Evolutionary conservation across 2,329 filamentous ascomycete genomes (phyloP).

Genomic region (Myriangium duriaei): DNA sequence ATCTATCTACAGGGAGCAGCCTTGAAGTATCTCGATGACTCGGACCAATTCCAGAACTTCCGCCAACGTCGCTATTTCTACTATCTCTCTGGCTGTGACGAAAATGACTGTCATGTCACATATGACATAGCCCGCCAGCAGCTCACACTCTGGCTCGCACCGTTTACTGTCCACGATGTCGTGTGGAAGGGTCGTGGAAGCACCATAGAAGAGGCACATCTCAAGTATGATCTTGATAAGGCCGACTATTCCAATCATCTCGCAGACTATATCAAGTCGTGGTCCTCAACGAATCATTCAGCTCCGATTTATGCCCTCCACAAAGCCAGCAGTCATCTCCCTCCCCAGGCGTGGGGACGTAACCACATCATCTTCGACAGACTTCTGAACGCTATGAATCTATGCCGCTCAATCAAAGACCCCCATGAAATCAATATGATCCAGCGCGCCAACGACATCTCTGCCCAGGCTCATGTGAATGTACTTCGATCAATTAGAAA

Average conservation of each 20-base stretch:
- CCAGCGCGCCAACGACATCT: slow-evolving; percentile 68
- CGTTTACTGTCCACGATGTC: slow-evolving; percentile 73
- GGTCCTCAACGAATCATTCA: slow-evolving; percentile 17
- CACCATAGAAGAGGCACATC: slow-evolving; percentile 59
- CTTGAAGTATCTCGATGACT: slow-evolving; percentile 42
- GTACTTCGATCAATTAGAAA: slow-evolving; percentile 52
- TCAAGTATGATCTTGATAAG: slow-evolving; percentile 66
- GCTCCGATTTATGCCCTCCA: slow-evolving; percentile 24
- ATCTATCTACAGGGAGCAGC: slow-evolving; percentile 45
- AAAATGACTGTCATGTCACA: slow-evolving; percentile 67
- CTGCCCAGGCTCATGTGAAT: slow-evolving; percentile 61
- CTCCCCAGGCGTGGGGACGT: background rate
- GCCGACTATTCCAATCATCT: slow-evolving; percentile 39
- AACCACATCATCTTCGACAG: background rate
- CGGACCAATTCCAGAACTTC: slow-evolving; percentile 44
- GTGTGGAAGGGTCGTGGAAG: slow-evolving; percentile 88
- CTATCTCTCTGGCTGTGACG: slow-evolving; percentile 77
- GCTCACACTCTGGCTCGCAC: slow-evolving; percentile 81
- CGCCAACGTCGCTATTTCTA: slow-evolving; percentile 68
- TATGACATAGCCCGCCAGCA: slow-evolving; percentile 66
- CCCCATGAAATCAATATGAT: slow-evolving; percentile 75
- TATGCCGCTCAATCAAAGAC: slow-evolving; percentile 70
- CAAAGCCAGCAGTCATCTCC: background rate
- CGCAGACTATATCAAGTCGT: slow-evolving; percentile 20
- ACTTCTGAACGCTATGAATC: slow-evolving; percentile 63